phyloP scores from a whole-genome alignment of 352 stramenopile species.

The Globisporangium carolinianum region DNA sequence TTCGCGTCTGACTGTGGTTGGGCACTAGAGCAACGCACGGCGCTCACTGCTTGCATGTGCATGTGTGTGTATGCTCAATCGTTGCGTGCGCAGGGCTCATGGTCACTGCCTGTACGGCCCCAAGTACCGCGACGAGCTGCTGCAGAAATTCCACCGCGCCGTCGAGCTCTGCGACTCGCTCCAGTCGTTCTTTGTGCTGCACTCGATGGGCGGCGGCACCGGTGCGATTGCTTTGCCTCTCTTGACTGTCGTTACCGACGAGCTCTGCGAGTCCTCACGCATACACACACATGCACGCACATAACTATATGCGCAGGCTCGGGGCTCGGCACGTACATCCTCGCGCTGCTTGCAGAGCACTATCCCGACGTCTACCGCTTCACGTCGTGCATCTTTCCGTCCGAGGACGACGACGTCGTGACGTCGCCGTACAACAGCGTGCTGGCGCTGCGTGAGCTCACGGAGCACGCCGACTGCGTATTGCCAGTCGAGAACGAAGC shows the following conservation, averaged over 20 bases:
- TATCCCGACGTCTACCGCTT: conserved; percentile 85
- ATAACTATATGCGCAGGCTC: conserved; percentile 32
- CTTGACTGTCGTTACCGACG: too few relatives aligned
- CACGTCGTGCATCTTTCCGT: conserved; percentile 74
- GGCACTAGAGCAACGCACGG: too few relatives aligned
- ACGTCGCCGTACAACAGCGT: conserved; percentile 92
- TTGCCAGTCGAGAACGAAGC: conserved; percentile 90
- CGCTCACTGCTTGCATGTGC: too few relatives aligned
- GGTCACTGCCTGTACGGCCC: conserved; percentile 85
- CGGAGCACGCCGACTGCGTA: conserved; percentile 85
- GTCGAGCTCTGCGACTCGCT: conserved; percentile 88
- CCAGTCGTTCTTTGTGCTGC: conserved; percentile 90
- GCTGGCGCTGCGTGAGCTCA: conserved; percentile 73
- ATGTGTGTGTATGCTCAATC: too few relatives aligned
- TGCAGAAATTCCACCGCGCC: conserved; percentile 59
- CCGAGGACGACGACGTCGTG: conserved; percentile 89
- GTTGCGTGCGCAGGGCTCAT: conserved; percentile 49
- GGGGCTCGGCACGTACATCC: conserved; percentile 87
- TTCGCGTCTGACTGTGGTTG: background rate
- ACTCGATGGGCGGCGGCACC: conserved; percentile 90
- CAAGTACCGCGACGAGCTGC: conserved; percentile 79
- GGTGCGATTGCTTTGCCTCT: conserved; percentile 10
- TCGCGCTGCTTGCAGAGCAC: conserved; percentile 75
- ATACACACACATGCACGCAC: background rate
- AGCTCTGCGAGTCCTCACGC: too few relatives aligned